phyloP scores from a whole-genome alignment of 108 stramenopile genomes.

The Nitzschia sp. region DNA sequence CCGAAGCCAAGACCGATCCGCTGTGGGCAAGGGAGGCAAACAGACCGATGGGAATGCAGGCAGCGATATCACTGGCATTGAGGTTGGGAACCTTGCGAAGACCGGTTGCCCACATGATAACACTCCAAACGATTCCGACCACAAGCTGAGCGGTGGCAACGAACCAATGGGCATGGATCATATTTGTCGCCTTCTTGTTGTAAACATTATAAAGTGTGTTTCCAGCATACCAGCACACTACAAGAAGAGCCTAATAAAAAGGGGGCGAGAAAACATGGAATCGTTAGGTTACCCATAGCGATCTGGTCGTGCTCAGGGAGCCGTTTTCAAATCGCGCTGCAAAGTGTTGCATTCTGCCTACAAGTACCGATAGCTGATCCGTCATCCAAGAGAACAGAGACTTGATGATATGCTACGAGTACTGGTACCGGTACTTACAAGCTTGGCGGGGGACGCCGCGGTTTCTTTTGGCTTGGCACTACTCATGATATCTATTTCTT shows the following conservation, averaged over 20 bases:
- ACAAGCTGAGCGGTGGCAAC: conserved; percentile 77
- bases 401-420: too few species aligned
- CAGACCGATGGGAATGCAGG: conserved; percentile 82
- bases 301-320: neutral
- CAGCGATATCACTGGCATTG: conserved; percentile 62
- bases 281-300: neutral
- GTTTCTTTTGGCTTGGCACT: conserved; percentile 12
- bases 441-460: conserved; percentile 24
- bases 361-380: too few species aligned
- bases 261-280: neutral
- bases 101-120: conserved; percentile 76
- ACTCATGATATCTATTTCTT: conserved; percentile 1
- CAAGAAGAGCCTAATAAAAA: conserved; percentile 60
- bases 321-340: too few species aligned
- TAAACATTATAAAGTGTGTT: conserved; percentile 89
- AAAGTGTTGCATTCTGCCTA: too few species aligned
- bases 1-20: conserved; percentile 87
- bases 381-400: too few species aligned
- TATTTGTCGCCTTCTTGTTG: conserved; percentile 88
- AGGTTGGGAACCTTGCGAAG: conserved; percentile 82
- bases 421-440: too few species aligned
- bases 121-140: conserved; percentile 72
- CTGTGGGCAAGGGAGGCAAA: conserved; percentile 75
- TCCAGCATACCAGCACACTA: conserved; percentile 83
- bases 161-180: conserved; percentile 89